Conservation (phyloP, 2,329 filamentous ascomycete genomes). For the Fusarium humuli region DNA sequence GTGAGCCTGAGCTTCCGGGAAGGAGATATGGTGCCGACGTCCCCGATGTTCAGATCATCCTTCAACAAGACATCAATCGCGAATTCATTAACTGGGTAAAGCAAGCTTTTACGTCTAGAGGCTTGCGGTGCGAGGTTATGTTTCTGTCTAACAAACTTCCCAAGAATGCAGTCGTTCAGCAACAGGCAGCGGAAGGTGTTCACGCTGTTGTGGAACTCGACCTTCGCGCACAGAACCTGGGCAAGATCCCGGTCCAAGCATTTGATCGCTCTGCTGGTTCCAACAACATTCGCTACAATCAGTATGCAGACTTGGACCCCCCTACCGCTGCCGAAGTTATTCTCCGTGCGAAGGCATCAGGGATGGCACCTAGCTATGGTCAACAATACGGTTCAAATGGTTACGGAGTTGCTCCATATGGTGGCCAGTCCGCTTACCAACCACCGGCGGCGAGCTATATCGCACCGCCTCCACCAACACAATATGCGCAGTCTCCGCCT, state of each 20-base stretch:
- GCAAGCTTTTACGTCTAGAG: slow-evolving; percentile 75
- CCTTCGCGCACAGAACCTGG: slow-evolving; percentile 73
- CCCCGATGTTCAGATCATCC: slow-evolving; percentile 89
- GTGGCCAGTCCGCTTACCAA: slow-evolving; percentile 45
- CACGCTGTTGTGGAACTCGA: slow-evolving; percentile 84
- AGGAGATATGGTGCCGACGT: slow-evolving; percentile 79
- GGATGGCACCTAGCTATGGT: slow-evolving; percentile 45
- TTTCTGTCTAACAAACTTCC: slow-evolving; percentile 81
- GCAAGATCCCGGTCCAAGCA: slow-evolving; percentile 83
- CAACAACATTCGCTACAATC: slow-evolving; percentile 83
- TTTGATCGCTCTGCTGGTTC: slow-evolving; percentile 84
- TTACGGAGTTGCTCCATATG: slow-evolving; percentile 51
- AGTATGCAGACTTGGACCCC: slow-evolving; percentile 87
- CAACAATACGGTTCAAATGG: slow-evolving; percentile 47
- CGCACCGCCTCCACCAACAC: slow-evolving; percentile 43
- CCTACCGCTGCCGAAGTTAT: slow-evolving; percentile 84
- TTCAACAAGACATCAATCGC: slow-evolving; percentile 80
- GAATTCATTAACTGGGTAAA: slow-evolving; percentile 89
- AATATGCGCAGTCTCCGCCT: slow-evolving; percentile 50
- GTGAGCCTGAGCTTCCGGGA: slow-evolving; percentile 74
- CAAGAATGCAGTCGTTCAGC: slow-evolving; percentile 81
- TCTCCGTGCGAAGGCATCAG: slow-evolving; percentile 71
- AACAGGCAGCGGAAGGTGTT: slow-evolving; percentile 90
- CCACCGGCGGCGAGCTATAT: slow-evolving; percentile 48
- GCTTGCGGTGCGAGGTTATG: slow-evolving; percentile 81